Base-by-base conservation (phyloP, 2,329 filamentous ascomycete genomes). In the Colletotrichum cuscutae region DNA sequence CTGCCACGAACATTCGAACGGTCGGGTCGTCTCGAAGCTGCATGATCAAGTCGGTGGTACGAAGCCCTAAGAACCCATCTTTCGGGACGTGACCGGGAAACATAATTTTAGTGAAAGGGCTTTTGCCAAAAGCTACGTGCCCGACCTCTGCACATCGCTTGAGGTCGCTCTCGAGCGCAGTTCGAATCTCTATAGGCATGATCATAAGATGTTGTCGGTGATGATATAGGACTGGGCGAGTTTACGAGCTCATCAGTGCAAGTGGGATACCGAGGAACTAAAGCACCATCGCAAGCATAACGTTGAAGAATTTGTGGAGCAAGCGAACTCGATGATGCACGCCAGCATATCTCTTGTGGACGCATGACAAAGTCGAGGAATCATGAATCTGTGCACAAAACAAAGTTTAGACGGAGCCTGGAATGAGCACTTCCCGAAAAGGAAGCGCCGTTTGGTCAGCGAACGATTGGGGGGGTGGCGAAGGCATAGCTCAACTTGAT, bases 21-120 rank as follows among this genome's bases (percentile, higher is more conserved):
- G 49, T 49, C 12, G 62, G 68, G 13, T 72, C 70, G 9, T 64
- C 66, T 22, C 60, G 53, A 35, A 72, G 46, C 7, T 74, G 59
- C 13, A 73, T 76, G 6, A 62, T 56, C n/a, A 81, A 54, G 46
- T 76, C 74, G 11, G 56, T 73, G 2, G 73, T 76, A 13, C 78
- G 77, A 15, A 60, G 37, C 24, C 75, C 76, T 5, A 74, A 61
- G 15, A 72, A 76, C 5, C 46, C 60, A 11, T 76, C 65, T 3
- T 76, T 68, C 46, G 79, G 77, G 53, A 80, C 77, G 49, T 79
- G 79, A 1, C 79, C 80, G 3, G 80, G 80, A 70, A 81, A 81
- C 52, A 65, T 56, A 56, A 69, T 22, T n/a, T 67, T 56, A 11
- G 19, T 54, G 37, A 65, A 56, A 4, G 24, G 59, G 30, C 28